Evolutionary conservation across 768 basidiomycete species (phyloP), one percentile per base, ranked within the genome.

Genomic region (Leccinum uliginosum): DNA sequence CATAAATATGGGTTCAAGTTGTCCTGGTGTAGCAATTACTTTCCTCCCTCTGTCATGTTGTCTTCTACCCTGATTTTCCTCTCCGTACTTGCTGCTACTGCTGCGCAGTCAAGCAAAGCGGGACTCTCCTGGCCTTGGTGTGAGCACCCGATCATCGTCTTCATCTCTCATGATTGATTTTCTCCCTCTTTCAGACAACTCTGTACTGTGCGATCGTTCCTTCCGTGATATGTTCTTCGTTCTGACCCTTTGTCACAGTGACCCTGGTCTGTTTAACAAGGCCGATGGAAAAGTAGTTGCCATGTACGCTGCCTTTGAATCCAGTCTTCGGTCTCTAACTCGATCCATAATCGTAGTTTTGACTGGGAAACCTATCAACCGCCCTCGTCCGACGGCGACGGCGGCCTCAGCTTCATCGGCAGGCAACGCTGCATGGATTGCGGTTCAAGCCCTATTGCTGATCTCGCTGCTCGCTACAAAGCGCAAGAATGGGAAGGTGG

Each of bases 391-490:
- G 73, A 73, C 48, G 75, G 74, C 3, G 61, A 59, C 4, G 74
- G 74, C 3, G 75, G 74, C 8, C 70, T 75, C 17, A 65, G 62
- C 5, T 75, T 76, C 61, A 70, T 76, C 7, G 74, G 74, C 11
- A 76, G 70, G 75, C 75, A 75, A 53, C 73, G 70, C 15, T 75
- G 73, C 55, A 48, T 62, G 6, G 73, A 76, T 45, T 75, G 74
- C 19, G 51, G 21, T 53, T 75, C 74, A 7, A 75, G 74, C 24
- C 74, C 74, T 2, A 65, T 75, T 14, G 59, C 58, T 4, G 54
- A 67, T n/a, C 70, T 75, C 32, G 53, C 59, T 15, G 51, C 65
- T 34, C 75, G 73, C 58, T 71, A 67, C 65, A 12, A 71, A 51
- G 21, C 63, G 10, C 70, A 73, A 49, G 57, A 56, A 3, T 73